Evolutionary conservation across 352 stramenopile genomes (phyloP).

Genomic region (Pythium guiyangense): DNA sequence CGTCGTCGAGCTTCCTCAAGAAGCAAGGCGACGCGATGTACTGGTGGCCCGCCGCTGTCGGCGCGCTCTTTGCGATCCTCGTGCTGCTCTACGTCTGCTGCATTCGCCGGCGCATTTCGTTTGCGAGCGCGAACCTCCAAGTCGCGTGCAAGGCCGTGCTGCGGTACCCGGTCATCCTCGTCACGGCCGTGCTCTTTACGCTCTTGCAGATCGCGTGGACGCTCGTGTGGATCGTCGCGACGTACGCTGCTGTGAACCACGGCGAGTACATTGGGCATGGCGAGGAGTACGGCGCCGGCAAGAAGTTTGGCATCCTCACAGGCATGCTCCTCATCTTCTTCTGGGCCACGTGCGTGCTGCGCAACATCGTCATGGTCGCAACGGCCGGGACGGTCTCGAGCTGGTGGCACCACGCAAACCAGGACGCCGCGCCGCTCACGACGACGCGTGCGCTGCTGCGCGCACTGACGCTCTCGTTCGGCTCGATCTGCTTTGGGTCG

Average conservation of each 20-base stretch:
- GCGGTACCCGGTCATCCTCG: slow-evolving; percentile 64
- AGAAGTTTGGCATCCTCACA: slow-evolving; percentile 39
- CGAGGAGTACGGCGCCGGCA: slow-evolving; percentile 24
- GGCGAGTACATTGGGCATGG: slow-evolving; percentile 38
- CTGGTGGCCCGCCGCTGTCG: slow-evolving; percentile 45
- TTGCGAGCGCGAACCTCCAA: slow-evolving; percentile 80
- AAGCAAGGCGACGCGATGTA: slow-evolving; percentile 33
- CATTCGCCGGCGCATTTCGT: slow-evolving; percentile 52
- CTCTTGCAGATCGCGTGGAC: slow-evolving; percentile 68
- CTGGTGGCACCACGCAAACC: slow-evolving; percentile 74
- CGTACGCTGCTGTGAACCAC: slow-evolving; percentile 56
- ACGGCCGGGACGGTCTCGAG: slow-evolving; percentile 81
- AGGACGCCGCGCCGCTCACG: slow-evolving; percentile 28
- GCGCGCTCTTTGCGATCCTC: slow-evolving; percentile 32
- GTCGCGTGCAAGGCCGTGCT: slow-evolving; percentile 73
- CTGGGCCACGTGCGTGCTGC: slow-evolving; percentile 65
- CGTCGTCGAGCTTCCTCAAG: slow-evolving; percentile 33
- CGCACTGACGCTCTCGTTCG: slow-evolving; percentile 78
- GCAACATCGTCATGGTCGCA: slow-evolving; percentile 81
- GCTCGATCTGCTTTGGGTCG: slow-evolving; percentile 82
- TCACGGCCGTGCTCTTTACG: slow-evolving; percentile 60
- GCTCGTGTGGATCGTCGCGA: slow-evolving; percentile 69
- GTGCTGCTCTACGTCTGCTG: slow-evolving; percentile 54
- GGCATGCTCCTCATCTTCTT: slow-evolving; percentile 34
- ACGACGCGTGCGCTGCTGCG: slow-evolving; percentile 42